Base-by-base conservation (phyloP, 2,329 filamentous ascomycete genomes). In the Fusarium circinatum region DNA sequence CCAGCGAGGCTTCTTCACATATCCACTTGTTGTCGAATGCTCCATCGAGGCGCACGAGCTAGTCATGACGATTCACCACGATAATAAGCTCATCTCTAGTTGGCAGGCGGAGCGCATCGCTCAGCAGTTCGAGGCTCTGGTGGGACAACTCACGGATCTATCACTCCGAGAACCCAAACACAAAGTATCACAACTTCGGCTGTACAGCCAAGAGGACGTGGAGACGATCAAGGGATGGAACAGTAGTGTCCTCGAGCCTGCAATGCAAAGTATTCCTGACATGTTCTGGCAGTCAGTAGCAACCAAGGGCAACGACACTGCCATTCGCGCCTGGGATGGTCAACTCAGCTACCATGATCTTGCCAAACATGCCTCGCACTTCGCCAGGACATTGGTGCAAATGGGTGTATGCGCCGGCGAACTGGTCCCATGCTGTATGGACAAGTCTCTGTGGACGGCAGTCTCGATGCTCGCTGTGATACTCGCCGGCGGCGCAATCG, bases 381-480 rank as follows among this genome's bases (percentile, higher is more conserved):
- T 77, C 1, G 62, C 70, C 5, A 61, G 48, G 36, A n/a, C 38
- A 11, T 56, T 72, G 5, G 24, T 70, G 4, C 38, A 44, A 13
- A 24, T 51, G 6, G 70, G 75, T 6, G 44, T 77, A 30, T 17
- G 44, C 4, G 17, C 56, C 18, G 28, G 65, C 1, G 54, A 34
- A 1, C 32, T 75, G 28, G 73, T 77, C 3, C 68, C 65, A 5
- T 76, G 71, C 36, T 77, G 75, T 11, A 72, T 77, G 58, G 75
- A 79, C 14, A 79, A 77, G 17, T 77, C 76, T 4, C 39, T 70
- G 2, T 76, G 76, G 76, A 60, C 74, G 4, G 47, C 75, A 8
- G 68, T 79, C 20, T 60, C 77, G 2, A 76, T 80, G 59, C 62
- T 80, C 6, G 76, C 75, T 10, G 71, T 80, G 6, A 36, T 74